Evolutionary conservation across 345 rosid genomes (phyloP), one percentile per base, ranked within the genome.

Genomic region (Odontarrhena argentea): DNA sequence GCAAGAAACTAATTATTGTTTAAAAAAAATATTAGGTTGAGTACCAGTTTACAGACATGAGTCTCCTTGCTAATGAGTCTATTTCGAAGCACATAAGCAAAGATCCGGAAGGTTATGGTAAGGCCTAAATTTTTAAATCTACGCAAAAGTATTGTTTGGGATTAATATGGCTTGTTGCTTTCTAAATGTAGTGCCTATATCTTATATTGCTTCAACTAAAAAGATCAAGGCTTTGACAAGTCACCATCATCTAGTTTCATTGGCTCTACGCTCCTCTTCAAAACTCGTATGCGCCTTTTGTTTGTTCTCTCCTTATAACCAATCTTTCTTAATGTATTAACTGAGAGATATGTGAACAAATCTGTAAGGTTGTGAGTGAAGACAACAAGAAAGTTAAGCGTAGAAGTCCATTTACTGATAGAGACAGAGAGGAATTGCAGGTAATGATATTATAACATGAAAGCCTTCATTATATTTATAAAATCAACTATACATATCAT

Each of bases 21-120:
- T 6, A 12, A 48, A 14, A 32, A 3, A 14, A 32, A 3, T 63
- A 45, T 53, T 79, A 91, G 97, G 99, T 81, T 68, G 97, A 94
- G 55, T 91, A 91, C 72, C 90, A 86, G 77, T 82, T 94, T 69
- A 91, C 95, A 58, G 88, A 91, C 79, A 86, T 91, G 88, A 89
- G 91, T 77, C 89, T 94, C 73, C 79, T 94, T 35, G 92, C 96
- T 9, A 91, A 94, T 75, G 97, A 94, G 61, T 83, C 89, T 15
- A 76, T 94, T 74, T 83, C 93, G 28, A 91, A 83, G 74, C 97
- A 88, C 36, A 78, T 87, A 56, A 81, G 59, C 67, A 88, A 87
- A 87, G 97, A 94, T 36, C 86, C 82, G 15, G 96, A 91, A 80
- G 96, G 97, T 50, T 94, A 82, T 66, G 97, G 97, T 94, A 82